A percentile compares a stretch with the other conserved stretches of the same genome.
Conservation (phyloP, 2,329 filamentous ascomycete species). For the Bertia moriformis region DNA sequence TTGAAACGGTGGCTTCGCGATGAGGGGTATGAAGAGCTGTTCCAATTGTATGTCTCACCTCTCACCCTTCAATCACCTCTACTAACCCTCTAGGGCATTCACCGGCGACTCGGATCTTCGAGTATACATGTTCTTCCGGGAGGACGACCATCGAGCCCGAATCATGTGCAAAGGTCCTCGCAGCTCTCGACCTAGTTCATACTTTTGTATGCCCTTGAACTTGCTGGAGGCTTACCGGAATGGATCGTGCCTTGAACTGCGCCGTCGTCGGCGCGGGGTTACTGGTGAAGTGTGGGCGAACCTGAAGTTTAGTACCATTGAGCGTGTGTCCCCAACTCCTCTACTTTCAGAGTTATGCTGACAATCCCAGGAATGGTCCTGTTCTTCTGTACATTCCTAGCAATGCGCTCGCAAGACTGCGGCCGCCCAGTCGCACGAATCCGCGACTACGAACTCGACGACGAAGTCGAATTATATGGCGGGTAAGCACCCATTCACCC, state of each 20-base stretch:
- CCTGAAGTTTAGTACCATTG: conserved; percentile 36
- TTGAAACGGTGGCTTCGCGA: conserved; percentile 3
- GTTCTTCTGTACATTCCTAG: conserved; percentile 39
- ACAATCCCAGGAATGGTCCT: conserved; percentile 30
- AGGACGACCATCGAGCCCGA: conserved; percentile 31
- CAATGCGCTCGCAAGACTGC: conserved; percentile 39
- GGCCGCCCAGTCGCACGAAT: conserved; percentile 19
- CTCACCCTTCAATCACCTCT: neutral
- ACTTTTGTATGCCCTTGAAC: conserved; percentile 33
- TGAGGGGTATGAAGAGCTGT: neutral
- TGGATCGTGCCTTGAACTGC: conserved; percentile 21
- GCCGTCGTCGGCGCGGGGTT: conserved; percentile 13
- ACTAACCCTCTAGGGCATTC: conserved; percentile 21
- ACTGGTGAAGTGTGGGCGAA: conserved; percentile 9
- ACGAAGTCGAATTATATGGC: conserved; percentile 29
- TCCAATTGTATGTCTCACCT: neutral
- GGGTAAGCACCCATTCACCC: conserved; percentile 18
- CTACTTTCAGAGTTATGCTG: neutral
- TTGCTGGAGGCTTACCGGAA: conserved; percentile 23
- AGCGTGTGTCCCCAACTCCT: conserved; percentile 28
- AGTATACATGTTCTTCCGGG: conserved; percentile 33
- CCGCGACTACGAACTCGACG: conserved; percentile 31
- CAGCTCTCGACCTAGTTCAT: conserved; percentile 16
- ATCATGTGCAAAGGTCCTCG: conserved; percentile 33
- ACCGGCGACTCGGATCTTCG: conserved; percentile 25